phyloP scores from a whole-genome alignment of 164 flowering plant genomes.

The Umbilicus rupestris region DNA sequence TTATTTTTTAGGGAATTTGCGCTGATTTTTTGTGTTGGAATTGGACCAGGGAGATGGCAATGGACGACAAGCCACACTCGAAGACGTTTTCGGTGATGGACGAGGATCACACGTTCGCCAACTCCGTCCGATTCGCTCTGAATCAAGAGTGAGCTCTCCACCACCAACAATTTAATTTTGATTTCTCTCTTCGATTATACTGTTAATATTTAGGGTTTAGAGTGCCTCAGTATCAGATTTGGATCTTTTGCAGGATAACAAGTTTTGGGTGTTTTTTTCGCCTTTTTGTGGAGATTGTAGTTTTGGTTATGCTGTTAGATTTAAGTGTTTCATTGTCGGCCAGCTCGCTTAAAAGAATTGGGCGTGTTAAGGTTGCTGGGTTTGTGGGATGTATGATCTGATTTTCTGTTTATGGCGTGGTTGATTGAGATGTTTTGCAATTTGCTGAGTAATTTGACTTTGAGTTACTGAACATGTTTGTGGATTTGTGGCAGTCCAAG shows the following conservation, averaged over 20 bases:
- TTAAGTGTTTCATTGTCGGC: not conserved
- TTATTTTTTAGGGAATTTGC: not conserved
- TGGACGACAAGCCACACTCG: not conserved
- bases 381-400: not conserved
- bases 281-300: not conserved
- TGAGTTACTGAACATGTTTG: not conserved
- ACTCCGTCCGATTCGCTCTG: constrained; percentile 59
- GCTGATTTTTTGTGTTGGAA: not conserved
- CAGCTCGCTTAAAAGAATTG: no score
- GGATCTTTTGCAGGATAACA: no score
- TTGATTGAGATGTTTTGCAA: not conserved
- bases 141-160: constrained; percentile 63
- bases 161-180: not conserved
- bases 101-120: constrained; percentile 84
- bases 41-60: not conserved
- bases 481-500: constrained; percentile 55
- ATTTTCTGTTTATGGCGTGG: not conserved
- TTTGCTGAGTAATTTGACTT: not conserved
- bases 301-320: not conserved
- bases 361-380: not conserved
- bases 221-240: not conserved
- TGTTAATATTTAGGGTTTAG: not conserved
- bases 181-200: not conserved
- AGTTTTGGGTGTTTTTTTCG: no score
- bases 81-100: constrained; percentile 1